Percentiles rank a stretch among this genome's conserved stretches.
phyloP scores from a whole-genome alignment of 352 stramenopile species.

The Pseudoperonospora humuli region DNA sequence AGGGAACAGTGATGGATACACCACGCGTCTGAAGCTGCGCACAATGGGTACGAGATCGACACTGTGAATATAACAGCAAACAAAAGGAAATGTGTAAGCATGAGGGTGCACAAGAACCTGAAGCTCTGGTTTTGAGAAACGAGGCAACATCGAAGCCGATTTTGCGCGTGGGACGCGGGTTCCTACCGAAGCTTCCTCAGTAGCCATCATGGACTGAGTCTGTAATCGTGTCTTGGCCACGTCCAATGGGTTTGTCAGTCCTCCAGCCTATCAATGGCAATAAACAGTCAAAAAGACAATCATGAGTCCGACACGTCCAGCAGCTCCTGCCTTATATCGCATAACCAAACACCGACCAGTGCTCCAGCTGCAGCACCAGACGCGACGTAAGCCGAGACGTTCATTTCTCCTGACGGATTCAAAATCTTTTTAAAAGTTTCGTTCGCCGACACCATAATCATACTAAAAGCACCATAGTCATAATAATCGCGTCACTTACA shows the following conservation, averaged over 20 bases:
- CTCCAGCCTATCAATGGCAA: conserved; percentile 45
- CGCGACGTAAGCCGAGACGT: conserved; percentile 88
- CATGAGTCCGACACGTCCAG: background rate
- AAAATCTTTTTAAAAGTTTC: conserved; percentile 94
- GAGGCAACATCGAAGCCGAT: conserved; percentile 25
- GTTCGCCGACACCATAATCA: conserved; percentile 97
- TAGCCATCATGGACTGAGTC: conserved; percentile 83
- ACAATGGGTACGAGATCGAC: conserved; percentile 65
- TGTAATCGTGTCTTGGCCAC: conserved; percentile 97
- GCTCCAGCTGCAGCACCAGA: conserved; percentile 91
- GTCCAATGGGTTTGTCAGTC: conserved; percentile 95
- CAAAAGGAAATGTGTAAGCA: conserved; percentile 28
- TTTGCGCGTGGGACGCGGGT: conserved; percentile 22
- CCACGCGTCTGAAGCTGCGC: conserved; percentile 59
- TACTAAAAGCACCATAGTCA: conserved; percentile 34
- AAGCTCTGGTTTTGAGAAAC: conserved; percentile 37
- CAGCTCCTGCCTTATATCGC: background rate
- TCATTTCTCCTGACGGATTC: conserved; percentile 82
- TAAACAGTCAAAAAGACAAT: background rate
- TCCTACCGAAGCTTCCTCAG: conserved; percentile 56
- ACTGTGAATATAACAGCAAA: conserved; percentile 48
- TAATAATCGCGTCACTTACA: background rate
- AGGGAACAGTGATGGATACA: conserved; percentile 52
- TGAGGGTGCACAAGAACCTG: conserved; percentile 42
- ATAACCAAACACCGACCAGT: conserved; percentile 41